Base-by-base conservation (phyloP, 2,329 filamentous ascomycete genomes). In the Metarhizium robertsii region DNA sequence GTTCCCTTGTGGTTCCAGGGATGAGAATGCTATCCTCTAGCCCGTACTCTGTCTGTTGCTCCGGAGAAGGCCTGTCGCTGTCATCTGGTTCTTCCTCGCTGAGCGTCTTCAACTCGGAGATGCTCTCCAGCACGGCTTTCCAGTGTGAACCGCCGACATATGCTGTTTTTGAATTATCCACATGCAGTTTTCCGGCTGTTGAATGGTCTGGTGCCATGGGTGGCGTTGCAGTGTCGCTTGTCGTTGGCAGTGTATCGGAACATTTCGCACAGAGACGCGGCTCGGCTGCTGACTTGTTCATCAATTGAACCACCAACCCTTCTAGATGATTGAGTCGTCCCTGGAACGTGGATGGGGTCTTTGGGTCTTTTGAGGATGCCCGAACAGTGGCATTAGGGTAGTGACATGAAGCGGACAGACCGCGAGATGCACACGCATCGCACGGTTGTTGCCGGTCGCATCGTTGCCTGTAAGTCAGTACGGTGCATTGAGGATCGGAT, bases 121-220 rank as follows among this genome's bases (percentile, higher is more conserved):
- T 74, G 34, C 66, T 64, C 38, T 75, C 70, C 3, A 75, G 61
- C 2, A 75, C 64, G 14, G 73, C 69, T 7, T 68, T 65, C 72
- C 73, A 75, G 54, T 75, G 73, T 7, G 62, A 64, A 25, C 67
- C 61, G 20, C 65, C 60, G 11, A 73, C 68, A 38, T 75, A 76
- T 34, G 58, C 60, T 1, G 61, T 58, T 1, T 61, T 69, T 48
- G 53, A 60, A 14, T 52, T 55, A 18, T 30, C 62, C 13, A 64
- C 52, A 0, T 60, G 64, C 54, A 74, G 64, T 48, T 62, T 72
- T 0, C 69, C 69, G 20, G 57, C 61, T 3, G 71, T 67, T 0
- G 69, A 64, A 13, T 45, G 54, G 16, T 13, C 49, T n/a, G 34
- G 18, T 49, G 46, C 29, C 20, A 29, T 5, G 8, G 46, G n/a